Base-by-base conservation (phyloP, 2,329 filamentous ascomycete species). In the Sporothrix sp. region DNA sequence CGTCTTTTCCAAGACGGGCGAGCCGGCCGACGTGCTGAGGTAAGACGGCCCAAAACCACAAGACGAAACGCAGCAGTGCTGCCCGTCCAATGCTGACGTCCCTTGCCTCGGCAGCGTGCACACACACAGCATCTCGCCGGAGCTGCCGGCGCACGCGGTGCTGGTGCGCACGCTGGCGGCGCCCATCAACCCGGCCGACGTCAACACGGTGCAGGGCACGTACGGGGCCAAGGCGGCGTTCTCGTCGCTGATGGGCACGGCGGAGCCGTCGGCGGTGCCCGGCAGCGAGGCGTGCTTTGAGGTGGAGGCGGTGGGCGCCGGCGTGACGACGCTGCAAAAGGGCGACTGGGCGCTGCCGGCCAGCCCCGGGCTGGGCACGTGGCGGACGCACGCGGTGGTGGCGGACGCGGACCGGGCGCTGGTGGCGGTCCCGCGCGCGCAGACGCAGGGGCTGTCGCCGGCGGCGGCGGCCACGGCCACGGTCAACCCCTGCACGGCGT, bases 281-380 rank as follows among this genome's bases (percentile, higher is more conserved):
- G 89, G 89, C 23, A 97, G 96, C 64, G 94, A 98, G 66, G 94
- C 87, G 42, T 87, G 91, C 36, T 95, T 95, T 58, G 88, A 97
- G 67, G 84, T 97, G n/a, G 69, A 88, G 20, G 75, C 82, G 1
- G 71, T 80, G 1, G 85, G 88, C 1, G 74, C 78, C 1, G 69
- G 70, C 20, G 76, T 74, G 10, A 62, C 66, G 1, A 60, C 61
- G 3, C 69, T 95, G 21, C 63, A 72, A 20, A 83, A 78, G 58
- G 93, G 91, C 52, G 91, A 98, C 65, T 97, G 93, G 90, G 91
- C 95, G 8, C 86, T 97, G 55, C 91, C 94, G 67, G 84, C 85
- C 51, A 71, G 73, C 44, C 86, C 87, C 1, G 84, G 86, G 6
- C 87, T 94, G 63, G 93, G 93, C 32, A 97, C 93, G 11, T 97